These are phyloP conservation scores for Acanthamoeba culbertsoni DNA, from an alignment of 208 protist species.

Conservation along the genomic window DNA sequence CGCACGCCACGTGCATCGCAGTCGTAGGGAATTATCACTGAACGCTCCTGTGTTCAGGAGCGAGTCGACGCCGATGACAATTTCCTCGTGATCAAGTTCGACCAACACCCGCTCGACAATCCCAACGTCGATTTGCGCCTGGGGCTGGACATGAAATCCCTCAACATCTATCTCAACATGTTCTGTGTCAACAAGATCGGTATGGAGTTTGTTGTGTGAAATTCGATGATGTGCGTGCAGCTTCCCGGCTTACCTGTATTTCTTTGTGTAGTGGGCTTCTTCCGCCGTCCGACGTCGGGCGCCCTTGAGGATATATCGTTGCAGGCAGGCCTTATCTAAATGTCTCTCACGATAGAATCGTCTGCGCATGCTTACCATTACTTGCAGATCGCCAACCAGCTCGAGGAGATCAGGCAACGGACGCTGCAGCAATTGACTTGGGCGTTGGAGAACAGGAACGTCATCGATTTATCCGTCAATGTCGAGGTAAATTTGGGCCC, in stretches of 20 bases:
- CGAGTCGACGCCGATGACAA: neutral
- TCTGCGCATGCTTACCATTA: neutral
- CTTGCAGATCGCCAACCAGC: neutral
- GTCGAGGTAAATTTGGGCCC: too few relatives aligned
- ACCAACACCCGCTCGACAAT: neutral
- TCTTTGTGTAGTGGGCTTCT: neutral
- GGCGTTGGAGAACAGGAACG: slow-evolving; percentile 34
- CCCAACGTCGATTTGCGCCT: slow-evolving; percentile 19
- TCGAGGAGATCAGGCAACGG: slow-evolving; percentile 18
- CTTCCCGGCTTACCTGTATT: neutral
- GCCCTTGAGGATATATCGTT: neutral
- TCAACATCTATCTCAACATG: slow-evolving; percentile 52
- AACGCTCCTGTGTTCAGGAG: too few relatives aligned
- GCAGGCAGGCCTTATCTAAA: neutral
- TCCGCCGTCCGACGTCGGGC: neutral
- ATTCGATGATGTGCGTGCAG: neutral
- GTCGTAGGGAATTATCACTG: too few relatives aligned
- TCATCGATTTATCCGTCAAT: slow-evolving; percentile 5
- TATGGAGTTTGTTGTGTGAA: neutral
- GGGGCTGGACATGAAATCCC: slow-evolving; percentile 18
- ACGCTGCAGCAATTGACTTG: slow-evolving; percentile 10
- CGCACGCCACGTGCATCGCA: too few relatives aligned
- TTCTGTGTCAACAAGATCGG: slow-evolving; percentile 33
- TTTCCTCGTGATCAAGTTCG: slow-evolving; percentile 2
- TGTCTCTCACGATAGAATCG: neutral